Evolutionary conservation across 192 early-diverging fungal species (phyloP).

Genomic region (Kickxella alabastrina): DNA sequence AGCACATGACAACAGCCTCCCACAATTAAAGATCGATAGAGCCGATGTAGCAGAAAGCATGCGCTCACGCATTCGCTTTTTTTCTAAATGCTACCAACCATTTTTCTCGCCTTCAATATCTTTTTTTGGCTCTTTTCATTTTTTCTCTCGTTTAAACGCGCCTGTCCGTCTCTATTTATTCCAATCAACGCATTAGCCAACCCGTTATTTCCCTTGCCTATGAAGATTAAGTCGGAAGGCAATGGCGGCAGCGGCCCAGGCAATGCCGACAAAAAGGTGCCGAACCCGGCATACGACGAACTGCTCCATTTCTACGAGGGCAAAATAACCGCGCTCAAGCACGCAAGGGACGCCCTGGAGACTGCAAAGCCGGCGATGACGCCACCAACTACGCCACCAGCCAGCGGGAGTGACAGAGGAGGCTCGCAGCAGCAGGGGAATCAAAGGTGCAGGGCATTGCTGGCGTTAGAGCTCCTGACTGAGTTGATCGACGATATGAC

Average conservation of each 20-base stretch:
- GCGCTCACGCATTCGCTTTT: no score
- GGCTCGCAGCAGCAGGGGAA: neutral
- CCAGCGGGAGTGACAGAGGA: neutral
- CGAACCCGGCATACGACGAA: conserved; percentile 33
- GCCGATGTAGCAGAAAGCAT: no score
- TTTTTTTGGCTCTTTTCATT: no score
- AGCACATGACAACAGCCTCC: no score
- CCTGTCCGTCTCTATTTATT: neutral
- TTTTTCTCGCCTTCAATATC: no score
- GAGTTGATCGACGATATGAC: conserved; percentile 72
- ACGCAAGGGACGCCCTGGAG: conserved; percentile 37
- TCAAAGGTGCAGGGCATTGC: conserved; percentile 27
- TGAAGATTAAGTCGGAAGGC: conserved; percentile 8
- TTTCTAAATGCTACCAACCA: no score
- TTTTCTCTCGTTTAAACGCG: neutral
- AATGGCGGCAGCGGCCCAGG: conserved; percentile 10
- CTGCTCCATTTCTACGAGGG: conserved; percentile 38
- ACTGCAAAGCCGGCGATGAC: conserved; percentile 17
- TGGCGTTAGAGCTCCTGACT: conserved; percentile 37
- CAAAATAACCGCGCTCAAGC: conserved; percentile 29
- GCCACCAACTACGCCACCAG: conserved; percentile 18
- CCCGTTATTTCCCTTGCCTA: no score
- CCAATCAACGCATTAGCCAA: neutral
- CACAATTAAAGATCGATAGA: no score
- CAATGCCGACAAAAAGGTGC: conserved; percentile 2